phyloP scores from a whole-genome alignment of 495 filamentous ascomycete species.

The Neohortaea acidophila region DNA sequence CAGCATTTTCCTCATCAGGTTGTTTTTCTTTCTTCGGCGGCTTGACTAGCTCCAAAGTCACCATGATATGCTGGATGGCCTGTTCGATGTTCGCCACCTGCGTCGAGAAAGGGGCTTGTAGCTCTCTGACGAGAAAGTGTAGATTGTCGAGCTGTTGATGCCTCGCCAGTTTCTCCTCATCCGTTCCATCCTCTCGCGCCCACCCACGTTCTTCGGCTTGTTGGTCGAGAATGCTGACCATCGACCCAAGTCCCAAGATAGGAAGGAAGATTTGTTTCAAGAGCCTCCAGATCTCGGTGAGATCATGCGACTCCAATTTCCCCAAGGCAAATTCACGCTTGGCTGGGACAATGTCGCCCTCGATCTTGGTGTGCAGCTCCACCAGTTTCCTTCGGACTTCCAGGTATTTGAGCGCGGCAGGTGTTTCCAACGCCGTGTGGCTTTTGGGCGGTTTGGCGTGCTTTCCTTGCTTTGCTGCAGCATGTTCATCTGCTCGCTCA shows the following conservation, averaged over 20 bases:
- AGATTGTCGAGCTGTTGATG: slow-evolving; percentile 32
- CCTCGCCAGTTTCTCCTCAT: slow-evolving; percentile 31
- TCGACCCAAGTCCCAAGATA: slow-evolving; percentile 53
- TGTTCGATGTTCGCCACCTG: slow-evolving; percentile 55
- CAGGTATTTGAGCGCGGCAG: slow-evolving; percentile 44
- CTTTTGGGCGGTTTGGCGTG: slow-evolving; percentile 31
- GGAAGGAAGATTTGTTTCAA: slow-evolving; percentile 53
- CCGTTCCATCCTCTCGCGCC: slow-evolving; percentile 22
- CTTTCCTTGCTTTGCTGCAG: slow-evolving; percentile 35
- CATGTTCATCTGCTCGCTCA: slow-evolving; percentile 46
- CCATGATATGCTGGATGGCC: slow-evolving; percentile 47
- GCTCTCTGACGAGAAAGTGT: slow-evolving; percentile 59
- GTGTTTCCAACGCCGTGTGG: slow-evolving; percentile 10
- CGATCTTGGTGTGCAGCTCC: slow-evolving; percentile 53
- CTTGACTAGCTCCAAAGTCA: slow-evolving; percentile 37
- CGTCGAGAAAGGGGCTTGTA: slow-evolving; percentile 56
- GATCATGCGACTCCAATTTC: slow-evolving; percentile 52
- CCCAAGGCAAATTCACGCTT: slow-evolving; percentile 65
- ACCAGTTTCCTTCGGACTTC: slow-evolving; percentile 38
- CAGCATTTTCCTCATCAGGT: slow-evolving; percentile 32
- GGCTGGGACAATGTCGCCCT: slow-evolving; percentile 55
- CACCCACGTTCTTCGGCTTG: slow-evolving; percentile 38
- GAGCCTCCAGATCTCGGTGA: slow-evolving; percentile 44
- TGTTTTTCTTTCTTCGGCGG: slow-evolving; percentile 28
- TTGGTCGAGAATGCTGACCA: slow-evolving; percentile 65